Base-by-base conservation (phyloP, 257 asterid species). In the Penstemon newberryi region DNA sequence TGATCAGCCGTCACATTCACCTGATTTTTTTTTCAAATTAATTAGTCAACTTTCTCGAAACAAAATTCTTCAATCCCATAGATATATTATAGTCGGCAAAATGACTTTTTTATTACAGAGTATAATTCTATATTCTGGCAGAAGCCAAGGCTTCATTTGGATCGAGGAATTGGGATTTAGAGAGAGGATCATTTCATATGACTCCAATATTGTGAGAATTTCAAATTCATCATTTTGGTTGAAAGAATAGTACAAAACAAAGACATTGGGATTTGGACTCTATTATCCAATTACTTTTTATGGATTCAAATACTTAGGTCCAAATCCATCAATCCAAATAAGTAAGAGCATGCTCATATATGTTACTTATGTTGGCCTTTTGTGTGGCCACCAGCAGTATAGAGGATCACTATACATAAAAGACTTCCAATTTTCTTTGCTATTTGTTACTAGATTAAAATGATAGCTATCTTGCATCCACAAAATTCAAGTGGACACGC, bases 1-100 rank as follows among this genome's bases (percentile, higher is more conserved):
- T 91, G 97, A 75, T 91, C 97, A 9, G 96, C 96, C 1, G 97
- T 91, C 40, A 91, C 91, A 57, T 88, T 88, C 72, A 90, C 97
- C 97, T 90, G 87, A 56, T 62, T 37, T 8, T 46, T 44, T 60
- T 62, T 6, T 1, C 4, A 11, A 67, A 58, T 33, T 61, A 60
- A 51, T 52, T 12, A 47, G 13, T 42, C 15, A 51, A 52, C 38
- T 4, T 10, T 39, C 4, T 36, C 33, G 33, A 25, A 25, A 25
- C 33, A 25, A 25, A 2, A 25, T 25, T 25, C 33, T 1, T 25
- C 33, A 25, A 25, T 25, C 33, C 33, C 33, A 25, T 25, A 25
- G 33, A 25, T 25, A 25, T 25, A 25, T 25, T 25, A 25, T 25
- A 25, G 33, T 25, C 33, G 0, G 33, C 18, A 25, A 25, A 25